Base-by-base conservation (phyloP, 2,329 filamentous ascomycete species). In the Coniochaeta sp. region DNA sequence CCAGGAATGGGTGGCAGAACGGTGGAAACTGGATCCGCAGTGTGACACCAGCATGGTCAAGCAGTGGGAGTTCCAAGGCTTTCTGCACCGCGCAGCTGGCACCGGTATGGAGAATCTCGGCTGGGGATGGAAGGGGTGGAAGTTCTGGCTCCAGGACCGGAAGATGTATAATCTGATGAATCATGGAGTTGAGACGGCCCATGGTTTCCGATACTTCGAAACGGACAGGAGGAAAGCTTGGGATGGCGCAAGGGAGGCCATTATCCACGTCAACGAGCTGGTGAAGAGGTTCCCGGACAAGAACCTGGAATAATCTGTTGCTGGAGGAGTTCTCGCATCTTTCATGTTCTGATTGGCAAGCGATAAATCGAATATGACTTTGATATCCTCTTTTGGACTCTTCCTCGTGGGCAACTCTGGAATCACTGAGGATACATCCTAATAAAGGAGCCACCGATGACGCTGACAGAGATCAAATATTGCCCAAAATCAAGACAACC, bases 71-170 rank as follows among this genome's bases (percentile, higher is more conserved):
- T 79, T 75, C 71, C 67, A 75, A 55, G 65, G 61, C 0, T 79
- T 74, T 68, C 70, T 77, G 40, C 71, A 80, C 62, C 59, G 70
- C n/a, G 69, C 73, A 16, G 77, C 77, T 1, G 77, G 77, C 1
- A 74, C 75, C 0, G 73, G 74, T 1, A 69, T 78, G 47, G 72
- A 76, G 58, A 69, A 74, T 19, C 66, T 80, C 16, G 75, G 76
- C 5, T 79, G 73, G 71, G 74, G 74, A 0, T 67, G 66, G 65
- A 65, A 68, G 38, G 74, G 72, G 0, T 78, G 77, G 75, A 65
- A 59, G 52, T 75, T 79, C 28, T 79, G 77, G 75, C 70, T 70
- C 61, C 62, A 62, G 24, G 73, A 80, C 32, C 67, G 69, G 9
- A 66, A 64, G 22, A 64, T 79, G 40, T 79, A 73, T 57, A 69